Conservation (phyloP, 441 rosid species). For the Pelargonium citronellum region DNA sequence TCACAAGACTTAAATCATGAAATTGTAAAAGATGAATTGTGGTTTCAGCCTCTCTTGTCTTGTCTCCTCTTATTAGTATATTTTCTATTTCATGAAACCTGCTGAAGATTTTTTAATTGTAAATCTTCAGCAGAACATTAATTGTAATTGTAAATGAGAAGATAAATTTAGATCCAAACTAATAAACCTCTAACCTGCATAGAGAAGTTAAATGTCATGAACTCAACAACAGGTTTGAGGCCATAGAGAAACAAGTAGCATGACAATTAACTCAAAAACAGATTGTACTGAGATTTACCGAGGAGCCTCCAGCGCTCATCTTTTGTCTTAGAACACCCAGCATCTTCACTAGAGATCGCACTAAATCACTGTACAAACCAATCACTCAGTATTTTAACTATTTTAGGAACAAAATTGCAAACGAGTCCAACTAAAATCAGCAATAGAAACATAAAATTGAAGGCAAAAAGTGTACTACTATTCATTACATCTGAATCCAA, state of each 20-base stretch:
- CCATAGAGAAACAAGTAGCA: constrained; percentile 30
- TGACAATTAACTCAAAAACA: neutral
- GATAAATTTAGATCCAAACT: neutral
- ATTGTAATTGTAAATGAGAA: neutral
- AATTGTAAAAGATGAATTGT: neutral
- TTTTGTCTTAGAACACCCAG: constrained; percentile 43
- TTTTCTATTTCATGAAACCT: neutral
- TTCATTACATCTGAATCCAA: neutral
- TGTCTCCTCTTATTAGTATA: neutral
- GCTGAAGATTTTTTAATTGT: neutral
- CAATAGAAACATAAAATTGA: neutral
- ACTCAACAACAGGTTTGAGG: constrained; percentile 81
- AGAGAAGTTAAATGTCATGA: constrained; percentile 93
- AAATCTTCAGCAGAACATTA: neutral
- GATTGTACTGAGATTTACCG: constrained; percentile 24
- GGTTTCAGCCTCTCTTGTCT: neutral
- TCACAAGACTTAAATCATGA: neutral
- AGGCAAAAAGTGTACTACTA: neutral
- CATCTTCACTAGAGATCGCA: constrained; percentile 33
- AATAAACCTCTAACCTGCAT: constrained; percentile 58
- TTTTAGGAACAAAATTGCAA: neutral
- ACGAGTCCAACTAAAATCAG: neutral
- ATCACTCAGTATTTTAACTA: neutral
- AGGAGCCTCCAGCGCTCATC: constrained; percentile 30
- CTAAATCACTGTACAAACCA: constrained; percentile 4